Evolutionary conservation across 148 eudicot genomes (phyloP), one percentile per base, ranked within the genome.

Genomic region (Cornus controversa): DNA sequence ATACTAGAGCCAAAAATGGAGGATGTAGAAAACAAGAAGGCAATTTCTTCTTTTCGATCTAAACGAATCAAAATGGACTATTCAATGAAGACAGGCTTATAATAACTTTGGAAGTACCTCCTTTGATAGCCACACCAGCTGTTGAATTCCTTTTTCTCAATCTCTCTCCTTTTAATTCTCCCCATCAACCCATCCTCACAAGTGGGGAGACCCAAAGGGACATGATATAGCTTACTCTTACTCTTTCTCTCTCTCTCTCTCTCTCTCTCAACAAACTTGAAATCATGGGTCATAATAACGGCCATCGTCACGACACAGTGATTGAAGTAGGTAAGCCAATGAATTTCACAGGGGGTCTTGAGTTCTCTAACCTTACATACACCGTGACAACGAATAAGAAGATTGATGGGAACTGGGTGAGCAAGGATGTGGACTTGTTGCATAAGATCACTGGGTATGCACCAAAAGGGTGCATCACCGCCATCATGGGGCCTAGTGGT

Each of bases 401-500:
- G 71, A 70, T 66, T 9, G 37, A 70, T 8, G 87, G 85, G 22
- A 77, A 70, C 11, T 78, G 81, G 85, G 77, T 77, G 34, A 72
- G 75, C 34, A 77, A 82, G 27, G 77, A 87, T 8, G 84, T 75
- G 10, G 85, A 87, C 26, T 78, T 84, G 26, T 69, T 87, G 67
- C 71, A 82, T 53, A 66, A 40, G 24, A 80, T 87, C 22, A 87
- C 85, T 29, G 87, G 89, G 23, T 87, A 84, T 34, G 85, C 85
- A 0, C 87, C 87, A 0, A 84, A 84, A 70, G 89, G 89, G 70
- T 76, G 82, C 72, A 72, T 87, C 36, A 87, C 85, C 0, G 89
- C 84, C 0, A 85, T 87, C 15, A 87, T 87, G 89, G 89, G 87
- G 16, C 89, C 85, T 0, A 87, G 87, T 72, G 87, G 87, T 66